A percentile compares a stretch with the other conserved stretches of the same genome.
These are phyloP conservation scores for Torrubiella hemipterigena DNA, from an alignment of 2,329 filamentous ascomycete genomes.

Conservation along the genomic window DNA sequence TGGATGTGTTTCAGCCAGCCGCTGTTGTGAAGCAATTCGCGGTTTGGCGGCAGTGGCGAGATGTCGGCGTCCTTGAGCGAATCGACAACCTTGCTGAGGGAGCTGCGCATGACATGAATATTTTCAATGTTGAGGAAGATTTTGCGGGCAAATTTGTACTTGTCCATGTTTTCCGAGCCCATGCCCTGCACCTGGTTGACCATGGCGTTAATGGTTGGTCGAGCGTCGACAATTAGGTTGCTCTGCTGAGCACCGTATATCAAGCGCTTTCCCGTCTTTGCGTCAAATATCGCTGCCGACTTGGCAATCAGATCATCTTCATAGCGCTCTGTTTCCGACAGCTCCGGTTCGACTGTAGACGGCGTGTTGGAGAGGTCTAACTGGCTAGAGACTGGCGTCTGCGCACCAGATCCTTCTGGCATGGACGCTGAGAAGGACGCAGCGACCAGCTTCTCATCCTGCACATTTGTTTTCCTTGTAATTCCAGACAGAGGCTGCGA, in stretches of 20 bases:
- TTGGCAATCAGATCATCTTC: slow-evolving; percentile 54
- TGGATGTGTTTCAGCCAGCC: slow-evolving; percentile 86
- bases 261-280: slow-evolving; percentile 48
- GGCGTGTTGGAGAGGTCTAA: slow-evolving; percentile 29
- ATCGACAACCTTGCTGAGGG: slow-evolving; percentile 76
- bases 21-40: slow-evolving; percentile 70
- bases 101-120: slow-evolving; percentile 95
- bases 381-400: slow-evolving; percentile 31
- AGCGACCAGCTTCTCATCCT: slow-evolving; percentile 87
- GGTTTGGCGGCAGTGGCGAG: slow-evolving; percentile 68
- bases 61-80: slow-evolving; percentile 88
- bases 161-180: slow-evolving; percentile 95
- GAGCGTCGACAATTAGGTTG: slow-evolving; percentile 91
- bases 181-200: slow-evolving; percentile 89
- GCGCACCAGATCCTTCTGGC: slow-evolving; percentile 19
- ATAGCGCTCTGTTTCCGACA: slow-evolving; percentile 49
- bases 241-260: slow-evolving; percentile 87
- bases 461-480: slow-evolving; percentile 77
- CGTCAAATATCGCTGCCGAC: slow-evolving; percentile 32
- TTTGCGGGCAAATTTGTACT: slow-evolving; percentile 86
- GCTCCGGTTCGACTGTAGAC: slow-evolving; percentile 30
- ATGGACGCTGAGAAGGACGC: slow-evolving; percentile 61
- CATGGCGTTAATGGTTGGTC: slow-evolving; percentile 85
- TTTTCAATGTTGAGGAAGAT: slow-evolving; percentile 94
- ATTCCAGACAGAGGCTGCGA: slow-evolving; percentile 86